Evolutionary conservation across 2,329 filamentous ascomycete species (phyloP), one percentile per base, ranked within the genome.

Genomic region (Seiridium unicorne): DNA sequence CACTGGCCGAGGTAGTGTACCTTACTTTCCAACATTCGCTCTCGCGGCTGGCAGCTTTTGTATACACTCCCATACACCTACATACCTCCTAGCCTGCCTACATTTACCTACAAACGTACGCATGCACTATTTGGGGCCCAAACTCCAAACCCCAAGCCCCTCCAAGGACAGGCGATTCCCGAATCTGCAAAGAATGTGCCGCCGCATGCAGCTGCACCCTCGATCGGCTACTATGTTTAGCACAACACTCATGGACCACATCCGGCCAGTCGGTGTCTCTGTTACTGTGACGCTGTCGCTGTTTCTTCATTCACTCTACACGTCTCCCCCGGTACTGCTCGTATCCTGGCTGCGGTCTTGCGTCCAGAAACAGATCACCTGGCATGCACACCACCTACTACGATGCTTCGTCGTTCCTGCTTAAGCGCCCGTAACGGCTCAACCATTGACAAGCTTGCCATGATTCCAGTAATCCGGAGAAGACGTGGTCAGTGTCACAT

Each of bases 221-320:
- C 7, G 38, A 13, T 42, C 31, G 49, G n/a, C 31, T 53, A 10
- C 49, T 53, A 53, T 34, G 49, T 53, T 53, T 53, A 53, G 49
- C 49, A 34, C 26, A 34, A 53, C 13, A 9, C 49, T 32, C 46
- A 48, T 48, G 8, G 7, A 31, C n/a, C 46, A 2, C 46, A 31
- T 48, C 46, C 13, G 26, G 46, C 13, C 13, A 31, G 26, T 31
- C 46, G 26, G 46, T 48, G 18, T 10, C 7, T n/a, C 26, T 48
- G 7, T 7, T n/a, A n/a, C 18, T 26, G 18, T 26, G 18, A 26
- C 18, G 18, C 18, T 48, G 8, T 48, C 46, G 8, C 26, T 48
- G 6, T 57, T 59, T 55, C 60, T 57, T 60, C 47, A 55, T 60
- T 58, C 51, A 61, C 59, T 61, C 60, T 61, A 62, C 38, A 8